These are phyloP conservation scores for Malus asiatica DNA, from an alignment of 306 rosid species.

Conservation along the genomic window DNA sequence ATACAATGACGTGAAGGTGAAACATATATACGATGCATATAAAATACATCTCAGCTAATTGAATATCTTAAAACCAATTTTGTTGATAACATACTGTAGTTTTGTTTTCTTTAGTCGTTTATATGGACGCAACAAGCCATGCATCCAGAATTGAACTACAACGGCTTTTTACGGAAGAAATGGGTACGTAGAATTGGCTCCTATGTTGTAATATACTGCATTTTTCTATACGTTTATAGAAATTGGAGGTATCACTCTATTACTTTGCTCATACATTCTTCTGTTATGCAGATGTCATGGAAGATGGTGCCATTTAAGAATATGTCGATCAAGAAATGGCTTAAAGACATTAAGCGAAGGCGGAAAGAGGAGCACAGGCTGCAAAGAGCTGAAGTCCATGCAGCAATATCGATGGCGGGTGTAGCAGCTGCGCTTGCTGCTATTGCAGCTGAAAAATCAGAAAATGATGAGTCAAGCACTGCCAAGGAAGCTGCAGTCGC, in stretches of 20 bases:
- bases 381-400: constrained; percentile 83
- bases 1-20: constrained; percentile 80
- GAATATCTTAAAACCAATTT: background rate
- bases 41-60: too few species aligned
- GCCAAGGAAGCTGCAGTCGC: constrained; percentile 73
- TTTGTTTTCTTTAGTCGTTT: constrained; percentile 50
- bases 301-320: constrained; percentile 61
- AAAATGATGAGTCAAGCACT: constrained; percentile 25
- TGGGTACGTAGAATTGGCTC: constrained; percentile 44
- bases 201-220: background rate
- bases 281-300: constrained; percentile 69
- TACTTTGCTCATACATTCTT: background rate
- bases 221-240: background rate
- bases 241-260: too few species aligned
- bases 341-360: constrained; percentile 61
- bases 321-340: constrained; percentile 80
- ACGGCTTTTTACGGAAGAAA: constrained; percentile 63
- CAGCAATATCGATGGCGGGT: constrained; percentile 86
- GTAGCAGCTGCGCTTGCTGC: constrained; percentile 92
- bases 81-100: background rate
- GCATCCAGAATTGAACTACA: constrained; percentile 96
- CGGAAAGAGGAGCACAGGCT: constrained; percentile 71
- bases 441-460: constrained; percentile 62
- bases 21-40: background rate
- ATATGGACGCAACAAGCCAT: constrained; percentile 99